Conservation (phyloP, 352 stramenopile genomes). For the Globisporangium splendens region DNA sequence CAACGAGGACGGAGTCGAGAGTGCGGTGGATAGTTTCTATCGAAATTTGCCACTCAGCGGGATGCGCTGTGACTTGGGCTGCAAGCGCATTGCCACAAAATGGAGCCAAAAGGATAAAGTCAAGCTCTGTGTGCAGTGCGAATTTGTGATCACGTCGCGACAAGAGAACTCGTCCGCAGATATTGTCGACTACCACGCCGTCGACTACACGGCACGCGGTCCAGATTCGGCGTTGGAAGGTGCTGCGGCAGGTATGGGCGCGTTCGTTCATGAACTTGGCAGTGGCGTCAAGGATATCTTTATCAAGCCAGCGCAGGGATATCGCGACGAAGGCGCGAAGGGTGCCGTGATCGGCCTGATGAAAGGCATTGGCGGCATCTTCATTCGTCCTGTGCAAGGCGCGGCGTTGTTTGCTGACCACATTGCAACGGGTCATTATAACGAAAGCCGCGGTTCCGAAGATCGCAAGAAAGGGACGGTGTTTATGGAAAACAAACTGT, state of each 20-base stretch:
- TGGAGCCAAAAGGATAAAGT: constrained; percentile 49
- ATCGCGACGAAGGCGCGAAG: constrained; percentile 52
- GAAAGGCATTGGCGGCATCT: constrained; percentile 48
- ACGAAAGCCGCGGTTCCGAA: constrained; percentile 36
- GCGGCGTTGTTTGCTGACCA: constrained; percentile 63
- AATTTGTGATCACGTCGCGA: constrained; percentile 42
- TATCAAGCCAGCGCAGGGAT: constrained; percentile 54
- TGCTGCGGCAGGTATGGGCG: constrained; percentile 48
- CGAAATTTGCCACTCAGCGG: constrained; percentile 68
- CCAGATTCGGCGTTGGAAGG: constrained; percentile 47
- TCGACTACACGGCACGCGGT: constrained; percentile 51
- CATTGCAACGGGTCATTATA: constrained; percentile 58
- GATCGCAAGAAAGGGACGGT: constrained; percentile 45
- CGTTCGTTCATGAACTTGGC: constrained; percentile 63
- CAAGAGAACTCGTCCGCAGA: constrained; percentile 33
- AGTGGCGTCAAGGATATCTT: constrained; percentile 61
- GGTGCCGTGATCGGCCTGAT: constrained; percentile 57
- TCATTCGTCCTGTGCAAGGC: constrained; percentile 60
- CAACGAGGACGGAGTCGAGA: constrained; percentile 77
- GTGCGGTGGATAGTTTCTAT: constrained; percentile 83
- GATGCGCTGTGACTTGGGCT: constrained; percentile 80
- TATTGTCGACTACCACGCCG: constrained; percentile 49
- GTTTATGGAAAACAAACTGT: constrained; percentile 46
- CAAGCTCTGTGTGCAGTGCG: constrained; percentile 48
- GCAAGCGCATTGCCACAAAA: constrained; percentile 39